Conservation (phyloP, 768 basidiomycete genomes). For the Calocybe indica region DNA sequence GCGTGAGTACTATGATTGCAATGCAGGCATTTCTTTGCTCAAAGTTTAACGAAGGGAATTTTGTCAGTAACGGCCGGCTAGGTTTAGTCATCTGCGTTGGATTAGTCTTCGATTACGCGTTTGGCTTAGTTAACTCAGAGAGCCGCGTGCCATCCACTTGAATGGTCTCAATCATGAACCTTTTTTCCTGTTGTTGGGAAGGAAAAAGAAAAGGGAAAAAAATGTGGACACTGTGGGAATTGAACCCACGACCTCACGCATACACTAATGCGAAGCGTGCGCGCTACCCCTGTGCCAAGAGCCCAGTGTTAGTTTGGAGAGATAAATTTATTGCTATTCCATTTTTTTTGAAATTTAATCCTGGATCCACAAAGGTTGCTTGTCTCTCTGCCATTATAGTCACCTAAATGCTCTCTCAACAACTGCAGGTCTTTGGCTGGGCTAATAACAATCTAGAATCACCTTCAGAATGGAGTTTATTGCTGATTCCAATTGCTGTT, state of each 20-base stretch:
- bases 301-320: conserved; percentile 23
- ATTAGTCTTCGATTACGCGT: conserved; percentile 30
- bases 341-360: no score
- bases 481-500: no score
- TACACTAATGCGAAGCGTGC: conserved; percentile 57
- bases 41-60: conserved; percentile 26
- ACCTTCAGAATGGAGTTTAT: no score
- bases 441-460: no score
- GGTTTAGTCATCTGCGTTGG: conserved; percentile 45
- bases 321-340: no score
- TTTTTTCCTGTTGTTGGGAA: background rate
- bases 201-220: background rate
- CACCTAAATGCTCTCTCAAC: no score
- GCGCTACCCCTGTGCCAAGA: conserved; percentile 59
- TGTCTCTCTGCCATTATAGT: no score
- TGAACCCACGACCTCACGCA: conserved; percentile 40
- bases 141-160: no score
- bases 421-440: no score
- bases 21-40: background rate
- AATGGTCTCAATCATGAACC: no score
- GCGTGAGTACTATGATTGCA: conserved; percentile 21
- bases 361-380: no score
- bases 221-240: conserved; percentile 44
- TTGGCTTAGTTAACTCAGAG: background rate
- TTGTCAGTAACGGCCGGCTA: conserved; percentile 39